Evolutionary conservation across 202 grass and related monocot species (phyloP).

Genomic region (Zoysia matrella): DNA sequence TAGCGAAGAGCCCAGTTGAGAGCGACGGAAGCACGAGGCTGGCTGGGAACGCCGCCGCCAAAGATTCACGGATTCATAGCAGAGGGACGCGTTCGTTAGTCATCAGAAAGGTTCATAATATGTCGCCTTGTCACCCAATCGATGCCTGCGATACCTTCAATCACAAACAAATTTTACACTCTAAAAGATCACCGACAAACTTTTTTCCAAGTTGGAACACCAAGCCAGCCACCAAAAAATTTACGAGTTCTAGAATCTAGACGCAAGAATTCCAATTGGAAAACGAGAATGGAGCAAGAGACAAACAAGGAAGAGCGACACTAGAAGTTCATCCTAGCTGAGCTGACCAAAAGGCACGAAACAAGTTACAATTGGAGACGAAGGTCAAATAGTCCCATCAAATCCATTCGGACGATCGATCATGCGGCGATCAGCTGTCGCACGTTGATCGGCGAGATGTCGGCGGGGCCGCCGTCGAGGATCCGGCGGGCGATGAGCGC

Average conservation of each 20-base stretch:
- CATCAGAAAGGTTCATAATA: too few relatives aligned
- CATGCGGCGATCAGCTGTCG: slow-evolving; percentile 43
- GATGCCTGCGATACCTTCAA: not conserved
- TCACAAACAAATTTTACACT: too few relatives aligned
- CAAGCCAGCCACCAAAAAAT: not conserved
- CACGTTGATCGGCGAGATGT: slow-evolving; percentile 70
- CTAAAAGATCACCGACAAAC: not conserved
- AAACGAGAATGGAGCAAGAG: not conserved
- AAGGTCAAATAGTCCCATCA: not conserved
- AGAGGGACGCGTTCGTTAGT: too few relatives aligned
- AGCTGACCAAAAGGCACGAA: too few relatives aligned
- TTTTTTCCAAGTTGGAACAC: not conserved
- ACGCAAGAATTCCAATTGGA: not conserved
- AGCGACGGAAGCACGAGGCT: too few relatives aligned
- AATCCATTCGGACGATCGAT: not conserved
- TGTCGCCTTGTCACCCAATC: too few relatives aligned
- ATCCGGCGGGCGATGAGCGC: slow-evolving; percentile 56
- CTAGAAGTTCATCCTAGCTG: not conserved
- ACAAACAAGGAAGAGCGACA: not conserved
- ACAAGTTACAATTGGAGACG: not conserved
- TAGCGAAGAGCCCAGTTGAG: too few relatives aligned
- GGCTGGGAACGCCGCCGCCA: too few relatives aligned
- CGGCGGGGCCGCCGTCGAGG: slow-evolving; percentile 63
- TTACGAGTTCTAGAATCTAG: not conserved
- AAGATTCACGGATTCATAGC: too few relatives aligned